A percentile compares a stretch with the other conserved stretches of the same genome.
Evolutionary conservation across 495 filamentous ascomycete genomes (phyloP).

Genomic region (Cercophora sp.): DNA sequence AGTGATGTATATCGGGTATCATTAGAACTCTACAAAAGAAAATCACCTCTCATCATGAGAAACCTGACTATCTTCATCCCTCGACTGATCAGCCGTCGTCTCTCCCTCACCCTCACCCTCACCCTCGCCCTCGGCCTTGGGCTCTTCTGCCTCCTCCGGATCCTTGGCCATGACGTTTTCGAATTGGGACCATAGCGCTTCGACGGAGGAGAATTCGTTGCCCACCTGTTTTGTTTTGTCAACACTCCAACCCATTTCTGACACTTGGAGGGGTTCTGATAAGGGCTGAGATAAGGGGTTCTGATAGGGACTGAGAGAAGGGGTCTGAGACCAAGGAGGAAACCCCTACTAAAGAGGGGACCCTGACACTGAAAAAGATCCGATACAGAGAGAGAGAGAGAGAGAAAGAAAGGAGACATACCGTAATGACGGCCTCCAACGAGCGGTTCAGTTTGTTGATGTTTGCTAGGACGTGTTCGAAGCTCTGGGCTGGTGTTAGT

Average conservation of each 20-base stretch:
- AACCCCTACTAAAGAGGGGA: too few relatives aligned
- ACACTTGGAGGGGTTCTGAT: too few relatives aligned
- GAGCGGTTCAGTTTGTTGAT: slow-evolving; percentile 93
- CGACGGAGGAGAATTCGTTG: slow-evolving; percentile 94
- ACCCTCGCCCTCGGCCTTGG: slow-evolving; percentile 18
- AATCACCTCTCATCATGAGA: too few relatives aligned
- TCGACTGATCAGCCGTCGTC: neutral
- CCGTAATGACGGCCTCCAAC: slow-evolving; percentile 86
- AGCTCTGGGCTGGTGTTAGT: too few relatives aligned
- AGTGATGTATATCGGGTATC: too few relatives aligned
- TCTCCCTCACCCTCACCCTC: slow-evolving; percentile 12
- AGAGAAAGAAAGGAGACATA: slow-evolving; percentile 36
- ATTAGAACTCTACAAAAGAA: too few relatives aligned
- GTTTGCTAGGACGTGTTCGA: slow-evolving; percentile 92
- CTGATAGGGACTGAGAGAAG: too few relatives aligned
- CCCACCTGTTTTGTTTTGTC: slow-evolving; percentile 59
- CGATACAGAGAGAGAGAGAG: too few relatives aligned
- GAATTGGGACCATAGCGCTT: slow-evolving; percentile 94
- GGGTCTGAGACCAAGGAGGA: too few relatives aligned
- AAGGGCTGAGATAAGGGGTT: too few relatives aligned
- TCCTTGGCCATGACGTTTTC: slow-evolving; percentile 92
- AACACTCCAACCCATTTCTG: neutral
- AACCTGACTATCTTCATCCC: too few relatives aligned
- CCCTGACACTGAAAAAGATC: too few relatives aligned
- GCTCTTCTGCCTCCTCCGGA: slow-evolving; percentile 40